These are phyloP conservation scores for Leishmania gerbilli DNA, from an alignment of 208 protist genomes.

Conservation along the genomic window DNA sequence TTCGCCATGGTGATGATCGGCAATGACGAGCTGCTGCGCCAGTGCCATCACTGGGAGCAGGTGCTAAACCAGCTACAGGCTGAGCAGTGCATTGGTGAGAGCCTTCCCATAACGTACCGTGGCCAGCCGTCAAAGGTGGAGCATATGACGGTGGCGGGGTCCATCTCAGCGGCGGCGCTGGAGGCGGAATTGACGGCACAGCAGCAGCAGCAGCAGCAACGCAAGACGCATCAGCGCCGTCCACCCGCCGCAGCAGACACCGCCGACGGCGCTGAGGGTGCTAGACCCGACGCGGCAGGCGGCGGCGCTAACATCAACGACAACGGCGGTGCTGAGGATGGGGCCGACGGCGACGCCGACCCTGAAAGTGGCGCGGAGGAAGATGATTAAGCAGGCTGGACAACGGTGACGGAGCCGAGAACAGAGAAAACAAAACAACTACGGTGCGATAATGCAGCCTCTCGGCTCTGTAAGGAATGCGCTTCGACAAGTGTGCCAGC, in stretches of 20 bases:
- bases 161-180: conserved; percentile 35
- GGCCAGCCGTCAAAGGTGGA: conserved; percentile 31
- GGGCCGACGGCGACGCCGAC: background rate
- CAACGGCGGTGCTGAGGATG: background rate
- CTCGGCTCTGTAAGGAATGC: background rate
- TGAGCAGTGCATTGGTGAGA: conserved; percentile 59
- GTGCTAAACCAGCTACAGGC: conserved; percentile 67
- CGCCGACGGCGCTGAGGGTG: background rate
- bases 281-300: background rate
- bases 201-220: background rate
- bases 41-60: conserved; percentile 75
- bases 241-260: background rate
- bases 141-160: conserved; percentile 33
- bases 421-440: background rate
- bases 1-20: conserved; percentile 91
- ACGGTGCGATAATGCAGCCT: background rate
- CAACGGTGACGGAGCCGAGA: background rate
- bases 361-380: conserved; percentile 13
- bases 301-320: background rate
- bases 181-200: conserved; percentile 28
- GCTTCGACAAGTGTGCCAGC: background rate
- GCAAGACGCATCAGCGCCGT: background rate
- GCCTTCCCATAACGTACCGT: conserved; percentile 69
- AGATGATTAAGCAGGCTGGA: conserved; percentile 21
- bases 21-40: conserved; percentile 73